A percentile compares a stretch with the other conserved stretches of the same genome.
Evolutionary conservation across 176 grass and related monocot genomes (phyloP).

Genomic region (Paspalum vaginatum): DNA sequence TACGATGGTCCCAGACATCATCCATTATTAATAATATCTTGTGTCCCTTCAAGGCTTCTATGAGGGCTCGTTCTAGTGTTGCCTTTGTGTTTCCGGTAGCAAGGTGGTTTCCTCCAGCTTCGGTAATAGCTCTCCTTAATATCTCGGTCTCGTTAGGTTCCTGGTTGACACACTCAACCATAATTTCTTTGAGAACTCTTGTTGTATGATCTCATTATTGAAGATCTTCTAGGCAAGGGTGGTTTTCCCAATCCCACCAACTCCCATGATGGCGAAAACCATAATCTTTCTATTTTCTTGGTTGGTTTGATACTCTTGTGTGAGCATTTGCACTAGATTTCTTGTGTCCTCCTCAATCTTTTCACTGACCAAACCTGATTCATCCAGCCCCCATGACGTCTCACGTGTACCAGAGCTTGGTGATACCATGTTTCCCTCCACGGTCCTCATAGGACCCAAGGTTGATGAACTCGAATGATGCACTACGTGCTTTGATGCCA

Average conservation of each 20-base stretch:
- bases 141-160: neutral
- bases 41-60: neutral
- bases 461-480: neutral
- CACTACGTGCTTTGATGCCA: neutral
- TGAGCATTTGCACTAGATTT: neutral
- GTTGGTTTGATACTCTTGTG: too few relatives aligned
- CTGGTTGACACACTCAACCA: constrained; percentile 41
- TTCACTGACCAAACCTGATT: neutral
- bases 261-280: constrained; percentile 30
- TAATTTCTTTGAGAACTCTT: neutral
- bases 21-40: constrained; percentile 10
- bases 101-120: neutral
- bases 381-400: neutral
- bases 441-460: neutral
- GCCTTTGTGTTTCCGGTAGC: neutral
- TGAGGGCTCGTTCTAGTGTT: neutral
- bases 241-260: constrained; percentile 50
- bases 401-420: neutral
- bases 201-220: neutral
- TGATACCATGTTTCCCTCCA: neutral
- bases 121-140: neutral
- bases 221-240: constrained; percentile 46
- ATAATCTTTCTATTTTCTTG: neutral
- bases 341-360: constrained; percentile 32
- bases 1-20: neutral